Base-by-base conservation (phyloP, 164 flowering plant species). In the Nymphaea thermarum region DNA sequence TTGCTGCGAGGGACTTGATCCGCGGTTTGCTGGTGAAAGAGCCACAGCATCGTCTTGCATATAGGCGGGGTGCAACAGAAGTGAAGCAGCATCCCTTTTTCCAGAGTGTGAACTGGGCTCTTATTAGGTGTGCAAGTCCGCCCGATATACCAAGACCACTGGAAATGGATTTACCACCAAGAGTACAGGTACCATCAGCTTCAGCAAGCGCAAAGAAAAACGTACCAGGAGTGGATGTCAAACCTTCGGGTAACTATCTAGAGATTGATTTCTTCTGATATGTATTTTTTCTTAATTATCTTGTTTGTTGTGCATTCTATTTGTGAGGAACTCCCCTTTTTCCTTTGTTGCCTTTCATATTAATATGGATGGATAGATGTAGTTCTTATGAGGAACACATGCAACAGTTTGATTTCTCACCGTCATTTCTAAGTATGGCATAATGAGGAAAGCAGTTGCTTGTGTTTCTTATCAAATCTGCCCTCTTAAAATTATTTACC, bases 81-180 rank as follows among this genome's bases (percentile, higher is more conserved):
- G 76, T 92, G 7, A 89, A 88, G 73, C 96, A 88, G 78, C 98
- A 92, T 71, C 92, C 96, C 0, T 92, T 92, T 74, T 92, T 92
- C 64, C 96, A 88, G 73, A 87, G 82, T 17, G 80, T 89, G 60
- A 92, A 89, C 66, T 89, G 98, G 98, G 94, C 98, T 1, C 85
- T 92, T 6, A 92, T 92, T 64, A 85, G 98, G 3, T 90, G 98
- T 55, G 72, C 94, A 15, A 89, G 67, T 68, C 98, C 98, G 0
- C 98, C 98, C 4, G 88, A 87, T 42, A 86, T 92, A 63, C 96
- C 96, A 8, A 77, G 71, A 68, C 85, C 84, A 11, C 75, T 75
- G 55, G 55, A 64, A 53, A 43, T 75, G 66, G 84, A 82, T 47
- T 47, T 47, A 7, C 55, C 77, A 6, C 43, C 61, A 6, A 70